Conservation (phyloP, 768 basidiomycete species). For the Boletus rufocinnamomeus region DNA sequence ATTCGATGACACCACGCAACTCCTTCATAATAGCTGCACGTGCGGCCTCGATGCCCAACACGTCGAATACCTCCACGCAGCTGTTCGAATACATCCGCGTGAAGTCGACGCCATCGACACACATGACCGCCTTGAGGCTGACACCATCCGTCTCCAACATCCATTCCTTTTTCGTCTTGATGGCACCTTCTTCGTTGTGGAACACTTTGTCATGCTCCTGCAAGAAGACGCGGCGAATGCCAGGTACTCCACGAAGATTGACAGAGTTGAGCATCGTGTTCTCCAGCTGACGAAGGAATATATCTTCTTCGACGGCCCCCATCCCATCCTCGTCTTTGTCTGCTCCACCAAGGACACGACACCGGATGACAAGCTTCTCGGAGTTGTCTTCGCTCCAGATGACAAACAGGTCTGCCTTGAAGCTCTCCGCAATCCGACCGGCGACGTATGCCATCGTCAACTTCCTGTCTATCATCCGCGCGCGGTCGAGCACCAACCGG, state of each 20-base stretch:
- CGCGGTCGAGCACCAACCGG: conserved; percentile 93
- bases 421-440: conserved; percentile 88
- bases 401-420: conserved; percentile 95
- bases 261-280: conserved; percentile 96
- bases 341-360: conserved; percentile 82
- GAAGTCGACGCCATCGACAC: conserved; percentile 93
- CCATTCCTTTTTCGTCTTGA: conserved; percentile 78
- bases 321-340: conserved; percentile 86
- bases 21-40: conserved; percentile 94
- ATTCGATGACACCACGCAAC: conserved; percentile 93
- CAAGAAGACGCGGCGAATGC: conserved; percentile 92
- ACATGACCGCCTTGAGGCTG: conserved; percentile 94
- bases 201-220: conserved; percentile 81
- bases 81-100: conserved; percentile 95
- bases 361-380: conserved; percentile 95
- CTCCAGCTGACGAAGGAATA: conserved; percentile 94
- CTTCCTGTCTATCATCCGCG: conserved; percentile 97
- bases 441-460: conserved; percentile 95
- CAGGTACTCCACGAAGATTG: conserved; percentile 88
- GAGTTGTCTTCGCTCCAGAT: conserved; percentile 99
- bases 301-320: conserved; percentile 84
- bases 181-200: conserved; percentile 63
- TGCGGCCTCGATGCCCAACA: conserved; percentile 96
- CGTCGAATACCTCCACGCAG: conserved; percentile 91
- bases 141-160: conserved; percentile 96